phyloP scores from a whole-genome alignment of 2,329 filamentous ascomycete genomes.

The Macrophomina tecta region DNA sequence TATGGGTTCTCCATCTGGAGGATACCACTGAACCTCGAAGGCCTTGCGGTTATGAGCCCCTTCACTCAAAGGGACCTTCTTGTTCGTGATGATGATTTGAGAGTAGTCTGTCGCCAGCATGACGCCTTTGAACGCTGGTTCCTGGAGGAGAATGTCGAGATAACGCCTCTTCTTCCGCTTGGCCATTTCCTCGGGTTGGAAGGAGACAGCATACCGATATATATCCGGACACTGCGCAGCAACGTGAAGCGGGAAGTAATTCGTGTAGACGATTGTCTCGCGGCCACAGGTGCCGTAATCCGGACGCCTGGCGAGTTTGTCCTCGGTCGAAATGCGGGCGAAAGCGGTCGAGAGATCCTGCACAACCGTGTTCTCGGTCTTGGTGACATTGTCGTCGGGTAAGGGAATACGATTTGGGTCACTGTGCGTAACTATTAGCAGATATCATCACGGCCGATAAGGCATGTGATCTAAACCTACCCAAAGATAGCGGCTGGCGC shows the following conservation, averaged over 20 bases:
- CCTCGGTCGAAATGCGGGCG: constrained; percentile 34
- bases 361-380: constrained; percentile 38
- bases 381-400: constrained; percentile 33
- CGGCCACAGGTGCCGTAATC: constrained; percentile 46
- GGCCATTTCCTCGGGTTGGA: constrained; percentile 45
- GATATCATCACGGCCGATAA: background rate
- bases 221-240: constrained; percentile 31
- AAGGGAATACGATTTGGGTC: constrained; percentile 6
- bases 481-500: constrained; percentile 26
- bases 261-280: constrained; percentile 49
- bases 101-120: constrained; percentile 49
- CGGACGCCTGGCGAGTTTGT: constrained; percentile 36
- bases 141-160: constrained; percentile 52
- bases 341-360: constrained; percentile 36
- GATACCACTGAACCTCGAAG: constrained; percentile 38
- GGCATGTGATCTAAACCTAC: background rate
- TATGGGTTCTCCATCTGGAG: constrained; percentile 36
- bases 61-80: constrained; percentile 35
- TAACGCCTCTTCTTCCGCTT: constrained; percentile 56
- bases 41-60: constrained; percentile 29
- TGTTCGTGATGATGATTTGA: constrained; percentile 37
- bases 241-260: constrained; percentile 46
- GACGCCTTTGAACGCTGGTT: constrained; percentile 39
- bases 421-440: background rate
- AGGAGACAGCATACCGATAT: constrained; percentile 38